A percentile compares a stretch with the other conserved stretches of the same genome.
phyloP scores from a whole-genome alignment of 176 grass and related monocot genomes.

The Hordeum vulgare region MorexV3_pseudomolecules_assembly NC_058518.1:253482729-253483228 shows the following conservation, averaged over 20 bases:
- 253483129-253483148: background rate
- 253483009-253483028: background rate
- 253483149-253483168: constrained; percentile 6
- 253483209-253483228: background rate
- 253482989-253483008: background rate
- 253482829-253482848: background rate
- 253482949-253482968: background rate
- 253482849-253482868: background rate
- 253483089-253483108: background rate
- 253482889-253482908: background rate
- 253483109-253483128: constrained; percentile 2
- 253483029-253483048: background rate
- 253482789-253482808: background rate
- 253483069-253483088: background rate
- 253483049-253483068: background rate
- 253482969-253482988: background rate
- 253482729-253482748: background rate
- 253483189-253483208: background rate
- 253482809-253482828: background rate
- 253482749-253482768: background rate
- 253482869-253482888: background rate
- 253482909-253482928: background rate
- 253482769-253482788: background rate
- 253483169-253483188: background rate
- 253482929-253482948: background rate